phyloP scores from a whole-genome alignment of 2,329 filamentous ascomycete genomes.

The Phialocephala subalpina region DNA sequence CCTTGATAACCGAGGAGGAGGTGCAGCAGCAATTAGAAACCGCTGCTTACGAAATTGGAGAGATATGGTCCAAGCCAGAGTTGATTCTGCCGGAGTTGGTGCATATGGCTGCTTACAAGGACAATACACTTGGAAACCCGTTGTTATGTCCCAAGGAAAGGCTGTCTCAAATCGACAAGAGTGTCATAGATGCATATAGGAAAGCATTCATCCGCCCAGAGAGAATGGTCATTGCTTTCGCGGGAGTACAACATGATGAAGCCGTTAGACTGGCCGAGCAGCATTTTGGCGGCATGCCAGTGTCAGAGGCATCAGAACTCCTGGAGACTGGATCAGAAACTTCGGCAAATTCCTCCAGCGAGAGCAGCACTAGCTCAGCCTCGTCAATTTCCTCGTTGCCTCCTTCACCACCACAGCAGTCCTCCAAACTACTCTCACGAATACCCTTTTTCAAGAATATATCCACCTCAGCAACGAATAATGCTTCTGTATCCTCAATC shows the following conservation, averaged over 20 bases:
- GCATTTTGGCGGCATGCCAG: conserved; percentile 91
- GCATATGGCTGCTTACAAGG: conserved; percentile 93
- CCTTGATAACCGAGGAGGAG: conserved; percentile 85
- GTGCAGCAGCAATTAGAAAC: conserved; percentile 88
- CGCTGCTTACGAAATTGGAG: conserved; percentile 92
- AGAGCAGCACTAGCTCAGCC: conserved; percentile 46
- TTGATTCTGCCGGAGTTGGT: conserved; percentile 94
- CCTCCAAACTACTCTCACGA: conserved; percentile 78
- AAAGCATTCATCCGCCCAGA: conserved; percentile 88
- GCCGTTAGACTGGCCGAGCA: conserved; percentile 82
- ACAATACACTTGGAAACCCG: conserved; percentile 95
- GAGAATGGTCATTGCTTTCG: conserved; percentile 93
- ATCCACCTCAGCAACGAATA: conserved; percentile 74
- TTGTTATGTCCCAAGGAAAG: conserved; percentile 89
- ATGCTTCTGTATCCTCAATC: conserved; percentile 62
- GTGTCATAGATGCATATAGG: conserved; percentile 80
- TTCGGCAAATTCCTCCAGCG: conserved; percentile 52
- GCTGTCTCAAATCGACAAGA: conserved; percentile 75
- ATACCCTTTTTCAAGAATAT: conserved; percentile 92
- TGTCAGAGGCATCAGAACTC: conserved; percentile 54
- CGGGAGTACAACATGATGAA: conserved; percentile 83
- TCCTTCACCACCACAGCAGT: conserved; percentile 54
- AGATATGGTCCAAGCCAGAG: conserved; percentile 98
- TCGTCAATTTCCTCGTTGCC: conserved; percentile 47
- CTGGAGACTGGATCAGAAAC: conserved; percentile 67